Conservation (phyloP, 2,329 filamentous ascomycete species). For the Dothiorella sarmentorum region DNA sequence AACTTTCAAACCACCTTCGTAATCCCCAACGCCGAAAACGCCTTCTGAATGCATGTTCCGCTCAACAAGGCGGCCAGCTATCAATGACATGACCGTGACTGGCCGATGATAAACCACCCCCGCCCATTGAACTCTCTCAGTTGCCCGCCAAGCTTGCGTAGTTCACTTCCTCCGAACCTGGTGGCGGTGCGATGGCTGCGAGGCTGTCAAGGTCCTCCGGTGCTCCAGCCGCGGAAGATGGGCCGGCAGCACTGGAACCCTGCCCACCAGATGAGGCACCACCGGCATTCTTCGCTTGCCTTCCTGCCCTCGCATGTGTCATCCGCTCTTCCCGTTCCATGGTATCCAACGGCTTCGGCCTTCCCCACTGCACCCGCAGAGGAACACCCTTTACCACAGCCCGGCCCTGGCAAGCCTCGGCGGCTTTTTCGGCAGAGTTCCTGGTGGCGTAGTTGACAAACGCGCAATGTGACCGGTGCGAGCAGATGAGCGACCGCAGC, state of each 20-base stretch:
- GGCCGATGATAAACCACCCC: conserved; percentile 23
- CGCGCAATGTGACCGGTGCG: conserved; percentile 94
- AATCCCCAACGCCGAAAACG: conserved; percentile 25
- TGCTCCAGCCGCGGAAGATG: conserved; percentile 40
- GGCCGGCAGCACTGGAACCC: conserved; percentile 26
- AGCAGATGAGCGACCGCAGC: conserved; percentile 89
- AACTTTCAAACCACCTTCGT: neutral
- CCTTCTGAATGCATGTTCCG: conserved; percentile 1
- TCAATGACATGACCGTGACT: conserved; percentile 19
- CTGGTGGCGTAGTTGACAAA: conserved; percentile 92
- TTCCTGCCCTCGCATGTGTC: conserved; percentile 75
- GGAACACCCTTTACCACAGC: conserved; percentile 90
- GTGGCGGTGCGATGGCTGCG: conserved; percentile 67
- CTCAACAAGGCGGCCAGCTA: neutral
- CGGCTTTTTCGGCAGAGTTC: conserved; percentile 79
- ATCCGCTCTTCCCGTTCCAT: conserved; percentile 84
- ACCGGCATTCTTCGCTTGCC: conserved; percentile 36
- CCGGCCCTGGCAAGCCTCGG: conserved; percentile 78
- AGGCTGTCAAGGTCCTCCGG: conserved; percentile 43
- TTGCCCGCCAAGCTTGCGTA: conserved; percentile 86
- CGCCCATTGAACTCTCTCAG: conserved; percentile 41
- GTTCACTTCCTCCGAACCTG: conserved; percentile 73
- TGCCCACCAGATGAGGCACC: conserved; percentile 27
- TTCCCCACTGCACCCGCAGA: conserved; percentile 85
- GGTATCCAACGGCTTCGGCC: conserved; percentile 84